These are phyloP conservation scores for Cudoniella acicularis DNA, from an alignment of 495 filamentous ascomycete species.

Conservation along the genomic window DNA sequence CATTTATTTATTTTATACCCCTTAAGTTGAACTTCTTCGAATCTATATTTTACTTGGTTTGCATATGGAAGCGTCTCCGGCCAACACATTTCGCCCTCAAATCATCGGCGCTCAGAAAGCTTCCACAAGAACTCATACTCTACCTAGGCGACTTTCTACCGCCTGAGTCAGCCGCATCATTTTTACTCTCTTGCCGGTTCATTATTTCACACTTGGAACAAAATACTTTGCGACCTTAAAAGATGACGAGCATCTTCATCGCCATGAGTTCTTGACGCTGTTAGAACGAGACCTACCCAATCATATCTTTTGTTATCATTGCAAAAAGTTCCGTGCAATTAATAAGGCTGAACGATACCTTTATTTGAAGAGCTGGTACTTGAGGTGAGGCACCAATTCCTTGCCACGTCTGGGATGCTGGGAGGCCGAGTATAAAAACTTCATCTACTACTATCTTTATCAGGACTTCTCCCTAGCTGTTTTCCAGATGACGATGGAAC, in stretches of 20 bases:
- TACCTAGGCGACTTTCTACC: constrained; percentile 6
- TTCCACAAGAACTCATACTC: constrained; percentile 28
- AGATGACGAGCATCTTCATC: background rate
- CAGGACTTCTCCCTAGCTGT: constrained; percentile 6
- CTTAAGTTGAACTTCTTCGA: background rate
- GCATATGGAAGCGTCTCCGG: background rate
- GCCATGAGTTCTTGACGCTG: constrained; percentile 3
- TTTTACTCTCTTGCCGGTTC: constrained; percentile 8
- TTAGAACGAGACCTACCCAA: constrained; percentile 13
- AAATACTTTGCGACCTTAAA: constrained; percentile 1
- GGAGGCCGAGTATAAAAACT: background rate
- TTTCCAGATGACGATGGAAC: constrained; percentile 18
- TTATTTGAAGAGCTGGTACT: no score
- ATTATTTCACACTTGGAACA: constrained; percentile 9
- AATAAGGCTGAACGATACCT: constrained; percentile 3
- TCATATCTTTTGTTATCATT: constrained; percentile 10
- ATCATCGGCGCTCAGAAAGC: constrained; percentile 37
- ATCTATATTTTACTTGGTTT: background rate
- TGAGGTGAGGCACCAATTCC: background rate
- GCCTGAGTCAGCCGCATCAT: background rate
- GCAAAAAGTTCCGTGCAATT: constrained; percentile 13
- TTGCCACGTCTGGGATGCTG: background rate
- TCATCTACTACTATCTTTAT: background rate
- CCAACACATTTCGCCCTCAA: constrained; percentile 19
- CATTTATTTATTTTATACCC: no score